phyloP scores from a whole-genome alignment of 202 grass and related monocot species.

The Panicum hallii region DNA sequence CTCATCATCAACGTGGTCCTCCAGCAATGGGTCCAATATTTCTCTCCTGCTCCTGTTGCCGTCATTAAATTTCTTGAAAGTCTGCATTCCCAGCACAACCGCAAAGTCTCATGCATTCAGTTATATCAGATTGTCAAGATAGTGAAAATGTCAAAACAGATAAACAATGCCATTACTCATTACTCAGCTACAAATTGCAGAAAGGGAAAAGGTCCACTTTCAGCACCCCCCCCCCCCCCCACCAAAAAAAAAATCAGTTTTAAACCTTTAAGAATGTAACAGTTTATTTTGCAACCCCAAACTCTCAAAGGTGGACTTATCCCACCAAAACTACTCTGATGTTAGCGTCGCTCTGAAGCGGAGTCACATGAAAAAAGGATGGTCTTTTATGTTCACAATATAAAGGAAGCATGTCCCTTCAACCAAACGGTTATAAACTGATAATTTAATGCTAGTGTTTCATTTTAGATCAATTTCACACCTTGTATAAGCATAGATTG shows the following conservation, averaged over 20 bases:
- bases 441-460: background rate
- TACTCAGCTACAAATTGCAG: background rate
- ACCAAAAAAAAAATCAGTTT: background rate
- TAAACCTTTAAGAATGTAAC: background rate
- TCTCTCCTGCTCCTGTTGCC: slow-evolving; percentile 62
- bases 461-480: background rate
- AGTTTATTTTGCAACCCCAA: background rate
- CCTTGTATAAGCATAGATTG: background rate
- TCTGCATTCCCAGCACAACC: slow-evolving; percentile 56
- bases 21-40: slow-evolving; percentile 84
- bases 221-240: background rate
- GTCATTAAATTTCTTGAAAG: slow-evolving; percentile 94
- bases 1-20: slow-evolving; percentile 72
- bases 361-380: background rate
- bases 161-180: background rate
- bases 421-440: background rate
- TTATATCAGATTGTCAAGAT: background rate
- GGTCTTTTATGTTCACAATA: background rate
- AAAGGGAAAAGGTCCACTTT: background rate
- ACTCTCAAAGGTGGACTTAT: background rate
- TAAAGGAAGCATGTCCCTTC: background rate
- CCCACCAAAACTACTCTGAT: background rate
- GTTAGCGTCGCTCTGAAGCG: background rate
- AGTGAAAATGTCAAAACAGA: background rate
- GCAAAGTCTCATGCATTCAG: background rate